phyloP scores from a whole-genome alignment of 1,284 basidiomycete species.

The Coniferiporia sulphurascens region DNA sequence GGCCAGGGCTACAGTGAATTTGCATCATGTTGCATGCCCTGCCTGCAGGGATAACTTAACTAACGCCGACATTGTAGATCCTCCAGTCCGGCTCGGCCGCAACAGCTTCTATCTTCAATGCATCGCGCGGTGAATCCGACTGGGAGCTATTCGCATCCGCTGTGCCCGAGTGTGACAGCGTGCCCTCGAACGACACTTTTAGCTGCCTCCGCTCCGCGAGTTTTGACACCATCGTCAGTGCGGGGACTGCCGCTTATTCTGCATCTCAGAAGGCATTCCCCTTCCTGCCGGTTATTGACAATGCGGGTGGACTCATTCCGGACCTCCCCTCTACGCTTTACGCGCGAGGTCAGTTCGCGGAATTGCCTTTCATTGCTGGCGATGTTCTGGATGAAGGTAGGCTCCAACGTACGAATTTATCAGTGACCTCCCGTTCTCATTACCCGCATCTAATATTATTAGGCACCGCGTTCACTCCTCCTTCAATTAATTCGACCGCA shows the following conservation, averaged over 20 bases:
- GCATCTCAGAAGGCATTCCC: slow-evolving; percentile 29
- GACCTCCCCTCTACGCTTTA: slow-evolving; percentile 37
- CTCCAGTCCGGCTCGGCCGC: slow-evolving; percentile 41
- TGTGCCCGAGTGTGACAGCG: slow-evolving; percentile 32
- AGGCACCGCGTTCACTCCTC: slow-evolving; percentile 38
- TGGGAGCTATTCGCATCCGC: slow-evolving; percentile 40
- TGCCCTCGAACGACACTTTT: slow-evolving; percentile 32
- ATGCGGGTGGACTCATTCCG: slow-evolving; percentile 37
- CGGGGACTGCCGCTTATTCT: slow-evolving; percentile 25
- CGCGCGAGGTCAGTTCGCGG: slow-evolving; percentile 32
- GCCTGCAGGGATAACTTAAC: neutral
- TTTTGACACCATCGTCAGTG: slow-evolving; percentile 32
- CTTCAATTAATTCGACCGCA: slow-evolving; percentile 27
- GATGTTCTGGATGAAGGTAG: slow-evolving; percentile 45
- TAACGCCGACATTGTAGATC: slow-evolving; percentile 29
- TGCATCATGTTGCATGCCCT: neutral
- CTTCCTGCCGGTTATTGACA: slow-evolving; percentile 40
- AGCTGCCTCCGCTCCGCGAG: slow-evolving; percentile 36
- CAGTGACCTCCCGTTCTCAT: neutral
- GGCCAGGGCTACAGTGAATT: slow-evolving; percentile 39
- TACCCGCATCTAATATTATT: neutral
- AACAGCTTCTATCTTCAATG: slow-evolving; percentile 28
- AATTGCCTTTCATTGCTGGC: slow-evolving; percentile 44
- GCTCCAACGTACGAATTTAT: neutral
- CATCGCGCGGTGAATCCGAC: slow-evolving; percentile 29